Evolutionary conservation across 192 early-diverging fungal genomes (phyloP), one percentile per base, ranked within the genome.

Genomic region (Thamnidium elegans): DNA sequence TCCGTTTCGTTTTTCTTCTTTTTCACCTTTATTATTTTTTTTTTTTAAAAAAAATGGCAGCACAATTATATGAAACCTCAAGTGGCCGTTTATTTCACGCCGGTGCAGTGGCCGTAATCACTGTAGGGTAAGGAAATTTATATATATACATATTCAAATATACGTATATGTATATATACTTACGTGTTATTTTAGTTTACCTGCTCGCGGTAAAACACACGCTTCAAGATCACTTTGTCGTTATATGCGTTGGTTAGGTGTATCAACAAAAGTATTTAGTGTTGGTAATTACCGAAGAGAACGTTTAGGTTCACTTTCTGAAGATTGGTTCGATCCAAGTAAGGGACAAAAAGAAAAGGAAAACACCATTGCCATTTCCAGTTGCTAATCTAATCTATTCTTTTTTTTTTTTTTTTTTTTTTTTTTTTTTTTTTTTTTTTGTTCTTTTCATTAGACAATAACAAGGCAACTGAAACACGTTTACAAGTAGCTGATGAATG

Each of bases 211-310:
- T 20, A 99, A 98, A 66, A 99, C 97, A 0, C 93, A 95, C 66
- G 86, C 92, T 19, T 90, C 92, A 8, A 78, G 86, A 47, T 87
- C 88, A 14, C 78, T 93, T 7, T 82, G 90, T 55, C 89, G 95
- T 6, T 99, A 96, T 79, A 84, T 99, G 74, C 86, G 87, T 55
- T 99, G 97, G 97, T 80, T 98, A 34, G 96, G 97, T 46, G 91
- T 98, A 26, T 84, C 84, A 52, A 89, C 94, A 15, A 81, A 89
- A 68, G 92, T 95, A 14, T 99, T 96, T 78, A 96, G 96, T 71
- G 93, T 99, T 55, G 97, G 95, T 58, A 93, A 97, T 73, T 99
- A 99, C 81, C 87, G 96, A 30, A 81, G 96, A 47, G 79, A 93
- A 53, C 82, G 89, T 32, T 83, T 90, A 51, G 93, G 94, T 17